These are phyloP conservation scores for Candida pseudoviswanathii DNA, from an alignment of 1,139 yeast species.

Conservation along the genomic window DNA sequence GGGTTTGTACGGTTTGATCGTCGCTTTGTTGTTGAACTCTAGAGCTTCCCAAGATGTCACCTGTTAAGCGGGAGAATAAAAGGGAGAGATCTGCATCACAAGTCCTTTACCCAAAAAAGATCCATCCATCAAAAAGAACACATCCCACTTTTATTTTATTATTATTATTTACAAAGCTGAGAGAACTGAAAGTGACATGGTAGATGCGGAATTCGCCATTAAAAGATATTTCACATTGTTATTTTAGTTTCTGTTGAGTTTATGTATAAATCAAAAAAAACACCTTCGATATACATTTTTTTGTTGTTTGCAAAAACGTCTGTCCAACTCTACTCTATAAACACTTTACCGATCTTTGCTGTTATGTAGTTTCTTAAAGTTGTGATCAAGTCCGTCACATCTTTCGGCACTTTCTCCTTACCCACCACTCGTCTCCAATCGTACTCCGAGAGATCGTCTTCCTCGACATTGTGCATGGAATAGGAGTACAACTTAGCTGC, in stretches of 20 bases:
- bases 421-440: constrained; percentile 40
- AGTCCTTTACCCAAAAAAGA: not conserved
- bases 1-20: constrained; percentile 96
- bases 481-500: constrained; percentile 36
- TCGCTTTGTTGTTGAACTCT: constrained; percentile 94
- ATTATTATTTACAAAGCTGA: not conserved
- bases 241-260: not conserved
- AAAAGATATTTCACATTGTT: not conserved
- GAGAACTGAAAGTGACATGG: not conserved
- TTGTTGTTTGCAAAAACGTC: not conserved
- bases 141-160: not conserved
- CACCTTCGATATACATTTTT: constrained; percentile 2
- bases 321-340: constrained; percentile 21
- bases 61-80: constrained; percentile 49
- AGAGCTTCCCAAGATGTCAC: constrained; percentile 91
- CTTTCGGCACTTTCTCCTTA: constrained; percentile 23
- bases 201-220: not conserved
- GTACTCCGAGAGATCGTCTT: constrained; percentile 17
- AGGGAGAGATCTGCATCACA: not conserved
- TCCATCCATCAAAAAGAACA: not conserved
- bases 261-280: constrained; percentile 1
- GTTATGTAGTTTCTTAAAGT: constrained; percentile 36
- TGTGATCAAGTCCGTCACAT: constrained; percentile 22
- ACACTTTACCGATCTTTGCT: constrained; percentile 42
- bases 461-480: constrained; percentile 28